A percentile compares a stretch with the other conserved stretches of the same genome.
These are phyloP conservation scores for Globomyces sp. DNA, from an alignment of 371 early-diverging fungal species.

Conservation along the genomic window DNA sequence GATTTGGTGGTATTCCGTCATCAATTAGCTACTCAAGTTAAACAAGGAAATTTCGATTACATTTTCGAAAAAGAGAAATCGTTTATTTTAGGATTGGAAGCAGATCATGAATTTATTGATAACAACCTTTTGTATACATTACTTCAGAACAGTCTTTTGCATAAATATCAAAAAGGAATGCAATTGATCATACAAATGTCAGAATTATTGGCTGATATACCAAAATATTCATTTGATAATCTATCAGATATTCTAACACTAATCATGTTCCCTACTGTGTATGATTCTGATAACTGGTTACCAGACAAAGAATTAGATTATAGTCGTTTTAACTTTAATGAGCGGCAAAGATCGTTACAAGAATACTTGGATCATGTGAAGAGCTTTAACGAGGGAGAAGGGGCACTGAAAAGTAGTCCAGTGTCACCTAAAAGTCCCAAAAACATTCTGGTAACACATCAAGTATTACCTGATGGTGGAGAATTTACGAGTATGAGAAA, in stretches of 20 bases:
- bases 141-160: constrained; percentile 33
- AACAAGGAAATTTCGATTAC: constrained; percentile 35
- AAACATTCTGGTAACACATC: not conserved
- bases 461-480: not conserved
- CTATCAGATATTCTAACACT: constrained; percentile 30
- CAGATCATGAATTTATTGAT: constrained; percentile 38
- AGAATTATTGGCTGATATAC: constrained; percentile 36
- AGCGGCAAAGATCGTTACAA: constrained; percentile 22
- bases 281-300: constrained; percentile 32
- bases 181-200: constrained; percentile 31
- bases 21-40: constrained; percentile 30
- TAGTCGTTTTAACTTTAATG: too few species aligned
- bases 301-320: constrained; percentile 19
- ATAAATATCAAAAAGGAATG: constrained; percentile 36
- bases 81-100: constrained; percentile 33
- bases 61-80: constrained; percentile 42
- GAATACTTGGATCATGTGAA: constrained; percentile 15
- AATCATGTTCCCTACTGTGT: constrained; percentile 47
- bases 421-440: too few species aligned
- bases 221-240: constrained; percentile 22
- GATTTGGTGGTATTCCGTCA: constrained; percentile 37
- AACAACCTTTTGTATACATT: constrained; percentile 28
- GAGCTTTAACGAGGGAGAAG: not conserved
- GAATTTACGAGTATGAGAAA: not conserved
- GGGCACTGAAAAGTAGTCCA: too few species aligned